phyloP scores from a whole-genome alignment of 1,284 basidiomycete species.

The Melampsora americana region DNA sequence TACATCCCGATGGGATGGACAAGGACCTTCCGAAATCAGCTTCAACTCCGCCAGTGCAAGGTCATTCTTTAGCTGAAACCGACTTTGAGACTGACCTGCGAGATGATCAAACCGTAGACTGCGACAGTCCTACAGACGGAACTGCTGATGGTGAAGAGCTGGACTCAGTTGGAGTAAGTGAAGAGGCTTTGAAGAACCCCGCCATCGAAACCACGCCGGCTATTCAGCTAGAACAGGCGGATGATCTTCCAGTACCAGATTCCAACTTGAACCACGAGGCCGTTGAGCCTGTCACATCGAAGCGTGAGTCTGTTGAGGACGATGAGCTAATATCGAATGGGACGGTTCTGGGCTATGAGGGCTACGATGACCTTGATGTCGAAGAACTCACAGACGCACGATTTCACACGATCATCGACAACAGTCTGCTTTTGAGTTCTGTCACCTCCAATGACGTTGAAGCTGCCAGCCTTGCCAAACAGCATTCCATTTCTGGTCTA shows the following conservation, averaged over 20 bases:
- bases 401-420: neutral
- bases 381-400: conserved; percentile 3
- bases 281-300: too few species aligned
- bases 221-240: neutral
- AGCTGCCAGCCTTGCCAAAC: neutral
- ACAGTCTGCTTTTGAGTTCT: neutral
- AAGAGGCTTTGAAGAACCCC: neutral
- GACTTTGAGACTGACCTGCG: neutral
- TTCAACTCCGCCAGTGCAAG: too few species aligned
- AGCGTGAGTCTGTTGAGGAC: neutral
- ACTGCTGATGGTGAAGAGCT: conserved; percentile 11
- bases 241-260: neutral
- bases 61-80: too few species aligned
- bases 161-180: neutral
- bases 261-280: neutral
- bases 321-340: neutral
- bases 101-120: neutral
- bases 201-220: neutral
- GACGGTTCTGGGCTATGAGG: neutral
- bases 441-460: neutral
- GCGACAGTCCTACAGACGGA: neutral
- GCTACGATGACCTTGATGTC: neutral
- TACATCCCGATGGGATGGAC: too few species aligned
- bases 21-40: too few species aligned
- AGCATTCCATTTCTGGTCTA: neutral